These are phyloP conservation scores for Thymus mandschuricus DNA, from an alignment of 257 asterid genomes.

Conservation along the genomic window DNA sequence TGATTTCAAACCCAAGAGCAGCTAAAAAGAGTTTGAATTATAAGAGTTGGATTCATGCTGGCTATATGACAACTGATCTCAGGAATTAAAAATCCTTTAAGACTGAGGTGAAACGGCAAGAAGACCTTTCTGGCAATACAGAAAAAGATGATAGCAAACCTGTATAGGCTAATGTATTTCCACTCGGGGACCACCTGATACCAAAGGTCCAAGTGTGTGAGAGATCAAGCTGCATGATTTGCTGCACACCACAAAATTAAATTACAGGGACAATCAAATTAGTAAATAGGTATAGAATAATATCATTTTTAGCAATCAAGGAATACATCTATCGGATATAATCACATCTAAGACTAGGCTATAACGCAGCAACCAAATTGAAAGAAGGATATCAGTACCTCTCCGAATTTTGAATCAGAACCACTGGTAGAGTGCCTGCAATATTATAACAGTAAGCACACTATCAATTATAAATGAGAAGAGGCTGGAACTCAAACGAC, in stretches of 20 bases:
- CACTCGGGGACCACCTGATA: constrained; percentile 95
- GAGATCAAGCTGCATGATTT: constrained; percentile 97
- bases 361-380: constrained; percentile 25
- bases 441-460: constrained; percentile 37
- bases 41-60: constrained; percentile 14
- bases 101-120: constrained; percentile 21
- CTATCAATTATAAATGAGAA: constrained; percentile 24
- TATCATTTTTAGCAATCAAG: constrained; percentile 9
- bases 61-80: neutral
- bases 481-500: constrained; percentile 25
- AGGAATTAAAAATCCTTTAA: constrained; percentile 13
- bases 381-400: constrained; percentile 54
- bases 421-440: constrained; percentile 63
- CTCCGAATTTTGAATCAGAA: constrained; percentile 89
- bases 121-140: constrained; percentile 18
- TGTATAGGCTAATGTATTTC: constrained; percentile 89
- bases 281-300: constrained; percentile 10
- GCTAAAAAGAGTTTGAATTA: constrained; percentile 5
- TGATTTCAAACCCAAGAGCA: constrained; percentile 20
- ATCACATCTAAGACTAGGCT: constrained; percentile 20
- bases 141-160: constrained; percentile 62
- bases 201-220: constrained; percentile 95
- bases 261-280: constrained; percentile 23
- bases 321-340: constrained; percentile 19
- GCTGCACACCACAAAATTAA: constrained; percentile 51